A percentile compares a stretch with the other conserved stretches of the same genome.
These are phyloP conservation scores for Malassezia yamatoensis DNA, from an alignment of 1,284 basidiomycete species.

Conservation along the genomic window DNA sequence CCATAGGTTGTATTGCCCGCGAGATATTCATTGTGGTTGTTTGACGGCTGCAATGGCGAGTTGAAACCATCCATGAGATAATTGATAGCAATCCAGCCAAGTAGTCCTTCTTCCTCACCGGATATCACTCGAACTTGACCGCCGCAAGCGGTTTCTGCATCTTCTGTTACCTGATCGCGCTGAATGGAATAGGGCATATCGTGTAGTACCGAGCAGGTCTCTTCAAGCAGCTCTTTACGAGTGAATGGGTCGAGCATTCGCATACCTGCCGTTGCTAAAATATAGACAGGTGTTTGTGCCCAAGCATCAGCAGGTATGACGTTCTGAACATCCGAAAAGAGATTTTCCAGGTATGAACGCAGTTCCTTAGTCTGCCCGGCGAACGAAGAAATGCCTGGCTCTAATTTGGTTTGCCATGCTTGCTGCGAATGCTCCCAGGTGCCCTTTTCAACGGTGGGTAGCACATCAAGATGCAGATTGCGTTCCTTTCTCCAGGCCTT, in stretches of 20 bases:
- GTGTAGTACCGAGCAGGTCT: slow-evolving; percentile 67
- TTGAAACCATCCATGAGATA: slow-evolving; percentile 97
- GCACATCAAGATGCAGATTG: slow-evolving; percentile 40
- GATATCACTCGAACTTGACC: slow-evolving; percentile 86
- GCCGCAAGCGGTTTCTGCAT: slow-evolving; percentile 52
- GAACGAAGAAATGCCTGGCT: slow-evolving; percentile 89
- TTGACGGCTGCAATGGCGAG: background rate
- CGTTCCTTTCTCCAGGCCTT: slow-evolving; percentile 40
- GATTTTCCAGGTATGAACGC: slow-evolving; percentile 64
- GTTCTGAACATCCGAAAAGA: slow-evolving; percentile 70
- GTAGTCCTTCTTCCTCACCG: slow-evolving; percentile 93
- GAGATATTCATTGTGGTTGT: background rate
- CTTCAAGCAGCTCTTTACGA: slow-evolving; percentile 62
- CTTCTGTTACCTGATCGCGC: background rate
- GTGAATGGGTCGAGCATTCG: slow-evolving; percentile 64
- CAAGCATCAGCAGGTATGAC: slow-evolving; percentile 77
- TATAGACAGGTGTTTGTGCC: slow-evolving; percentile 73
- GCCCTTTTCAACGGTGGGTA: slow-evolving; percentile 86
- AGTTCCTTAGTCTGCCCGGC: slow-evolving; percentile 62
- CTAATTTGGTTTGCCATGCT: slow-evolving; percentile 78
- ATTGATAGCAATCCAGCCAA: slow-evolving; percentile 96
- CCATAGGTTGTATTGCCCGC: slow-evolving; percentile 66
- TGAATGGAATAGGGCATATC: slow-evolving; percentile 34
- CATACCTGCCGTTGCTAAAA: slow-evolving; percentile 96
- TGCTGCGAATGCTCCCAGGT: slow-evolving; percentile 58